Evolutionary conservation across 2,329 filamentous ascomycete species (phyloP).

Genomic region (Phaeomoniella chlamydospora): DNA sequence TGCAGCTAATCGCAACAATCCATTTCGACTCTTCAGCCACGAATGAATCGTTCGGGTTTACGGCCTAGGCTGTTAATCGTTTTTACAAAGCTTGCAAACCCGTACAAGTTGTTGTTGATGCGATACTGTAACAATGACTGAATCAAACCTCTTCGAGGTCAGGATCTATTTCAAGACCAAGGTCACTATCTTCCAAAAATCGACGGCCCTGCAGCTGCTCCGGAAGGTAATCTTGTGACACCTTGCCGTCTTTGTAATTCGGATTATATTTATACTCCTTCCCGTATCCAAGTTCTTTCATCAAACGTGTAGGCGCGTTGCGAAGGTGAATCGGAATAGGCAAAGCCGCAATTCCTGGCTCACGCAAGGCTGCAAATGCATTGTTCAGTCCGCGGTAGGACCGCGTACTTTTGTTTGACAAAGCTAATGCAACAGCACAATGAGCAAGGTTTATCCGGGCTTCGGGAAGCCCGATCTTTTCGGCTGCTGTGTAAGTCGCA

Average conservation of each 20-base stretch:
- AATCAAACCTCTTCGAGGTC: no score
- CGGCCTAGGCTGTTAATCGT: no score
- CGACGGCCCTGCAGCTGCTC: slow-evolving; percentile 52
- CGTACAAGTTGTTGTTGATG: no score
- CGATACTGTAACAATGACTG: no score
- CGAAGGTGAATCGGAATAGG: slow-evolving; percentile 77
- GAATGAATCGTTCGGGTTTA: no score
- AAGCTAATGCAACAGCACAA: slow-evolving; percentile 63
- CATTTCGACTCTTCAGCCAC: no score
- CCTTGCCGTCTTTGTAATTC: slow-evolving; percentile 67
- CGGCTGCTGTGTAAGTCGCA: slow-evolving; percentile 69
- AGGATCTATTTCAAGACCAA: slow-evolving; percentile 66
- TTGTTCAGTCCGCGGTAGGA: slow-evolving; percentile 73
- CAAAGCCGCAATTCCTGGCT: slow-evolving; percentile 68
- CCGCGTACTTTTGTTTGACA: slow-evolving; percentile 75
- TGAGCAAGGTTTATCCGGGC: slow-evolving; percentile 86
- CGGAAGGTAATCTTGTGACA: slow-evolving; percentile 83
- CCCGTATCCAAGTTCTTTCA: slow-evolving; percentile 87
- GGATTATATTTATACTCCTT: slow-evolving; percentile 95
- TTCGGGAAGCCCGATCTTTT: slow-evolving; percentile 92
- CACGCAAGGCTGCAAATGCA: slow-evolving; percentile 61
- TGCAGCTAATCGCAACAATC: no score
- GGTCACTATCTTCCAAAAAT: slow-evolving; percentile 67
- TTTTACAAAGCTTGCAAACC: no score
- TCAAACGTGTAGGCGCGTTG: slow-evolving; percentile 81